Conservation (phyloP, 2,329 filamentous ascomycete species). For the Colletotrichum spaethianum region DNA sequence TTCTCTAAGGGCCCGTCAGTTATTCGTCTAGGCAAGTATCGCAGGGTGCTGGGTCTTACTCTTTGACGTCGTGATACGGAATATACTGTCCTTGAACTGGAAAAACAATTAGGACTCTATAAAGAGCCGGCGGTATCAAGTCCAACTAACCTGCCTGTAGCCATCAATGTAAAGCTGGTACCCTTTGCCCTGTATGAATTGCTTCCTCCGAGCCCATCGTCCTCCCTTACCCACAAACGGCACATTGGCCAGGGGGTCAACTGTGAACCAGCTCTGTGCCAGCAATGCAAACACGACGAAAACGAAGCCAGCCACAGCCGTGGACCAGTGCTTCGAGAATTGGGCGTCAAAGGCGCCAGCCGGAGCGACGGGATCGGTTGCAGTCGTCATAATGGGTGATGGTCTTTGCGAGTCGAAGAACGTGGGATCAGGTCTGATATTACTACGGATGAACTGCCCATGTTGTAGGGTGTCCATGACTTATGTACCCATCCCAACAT, state of each 20-base stretch:
- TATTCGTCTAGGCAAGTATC: neutral
- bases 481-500: slow-evolving; percentile 8
- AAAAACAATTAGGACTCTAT: neutral
- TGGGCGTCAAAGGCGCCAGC: slow-evolving; percentile 19
- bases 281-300: slow-evolving; percentile 23
- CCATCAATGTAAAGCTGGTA: slow-evolving; percentile 27
- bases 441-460: neutral
- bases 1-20: slow-evolving; percentile 39
- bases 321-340: slow-evolving; percentile 10
- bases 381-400: slow-evolving; percentile 19
- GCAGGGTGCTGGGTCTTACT: slow-evolving; percentile 31
- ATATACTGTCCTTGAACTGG: slow-evolving; percentile 51
- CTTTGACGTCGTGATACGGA: slow-evolving; percentile 46
- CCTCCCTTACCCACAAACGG: slow-evolving; percentile 22
- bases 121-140: neutral
- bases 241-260: slow-evolving; percentile 28
- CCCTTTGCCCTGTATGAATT: slow-evolving; percentile 12
- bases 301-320: slow-evolving; percentile 21
- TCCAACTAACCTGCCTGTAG: slow-evolving; percentile 16
- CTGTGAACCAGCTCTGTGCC: slow-evolving; percentile 30
- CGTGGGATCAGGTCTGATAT: neutral
- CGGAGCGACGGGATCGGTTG: slow-evolving; percentile 6
- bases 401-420: neutral
- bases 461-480: neutral
- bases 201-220: slow-evolving; percentile 9